phyloP scores from a whole-genome alignment of 371 early-diverging fungal species.

The Mortierella polycephala region DNA sequence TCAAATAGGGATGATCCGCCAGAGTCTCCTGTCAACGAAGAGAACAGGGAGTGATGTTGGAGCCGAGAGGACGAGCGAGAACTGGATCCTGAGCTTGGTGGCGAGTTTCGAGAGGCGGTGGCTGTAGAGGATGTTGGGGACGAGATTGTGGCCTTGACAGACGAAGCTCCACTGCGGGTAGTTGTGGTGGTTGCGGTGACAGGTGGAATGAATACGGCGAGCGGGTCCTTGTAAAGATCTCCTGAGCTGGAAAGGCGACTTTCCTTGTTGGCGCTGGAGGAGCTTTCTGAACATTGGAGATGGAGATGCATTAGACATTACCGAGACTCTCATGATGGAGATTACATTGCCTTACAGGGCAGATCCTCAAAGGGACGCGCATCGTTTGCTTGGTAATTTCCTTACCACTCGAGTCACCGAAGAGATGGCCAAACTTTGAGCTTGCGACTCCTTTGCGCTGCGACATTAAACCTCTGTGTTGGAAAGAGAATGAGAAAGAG shows the following conservation, averaged over 20 bases:
- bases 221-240: conserved; percentile 50
- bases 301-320: background rate
- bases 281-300: conserved; percentile 11
- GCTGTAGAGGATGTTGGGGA: conserved; percentile 28
- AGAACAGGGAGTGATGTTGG: conserved; percentile 44
- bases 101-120: conserved; percentile 19
- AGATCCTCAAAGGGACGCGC: too few species aligned
- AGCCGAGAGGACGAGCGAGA: conserved; percentile 50
- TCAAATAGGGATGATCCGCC: conserved; percentile 34
- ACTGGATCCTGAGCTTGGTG: conserved; percentile 34
- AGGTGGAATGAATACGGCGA: conserved; percentile 45
- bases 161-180: conserved; percentile 28
- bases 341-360: too few species aligned
- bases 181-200: conserved; percentile 45
- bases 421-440: conserved; percentile 56
- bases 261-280: conserved; percentile 20
- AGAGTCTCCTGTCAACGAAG: conserved; percentile 35
- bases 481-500: background rate
- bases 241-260: conserved; percentile 33
- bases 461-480: conserved; percentile 2
- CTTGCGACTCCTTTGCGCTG: conserved; percentile 34
- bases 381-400: too few species aligned
- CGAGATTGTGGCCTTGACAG: conserved; percentile 39
- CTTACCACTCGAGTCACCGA: conserved; percentile 50
- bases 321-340: too few species aligned